Percentiles rank a stretch among this genome's conserved stretches.
Conservation (phyloP, 2,329 filamentous ascomycete genomes). For the Oidium heveae region DNA sequence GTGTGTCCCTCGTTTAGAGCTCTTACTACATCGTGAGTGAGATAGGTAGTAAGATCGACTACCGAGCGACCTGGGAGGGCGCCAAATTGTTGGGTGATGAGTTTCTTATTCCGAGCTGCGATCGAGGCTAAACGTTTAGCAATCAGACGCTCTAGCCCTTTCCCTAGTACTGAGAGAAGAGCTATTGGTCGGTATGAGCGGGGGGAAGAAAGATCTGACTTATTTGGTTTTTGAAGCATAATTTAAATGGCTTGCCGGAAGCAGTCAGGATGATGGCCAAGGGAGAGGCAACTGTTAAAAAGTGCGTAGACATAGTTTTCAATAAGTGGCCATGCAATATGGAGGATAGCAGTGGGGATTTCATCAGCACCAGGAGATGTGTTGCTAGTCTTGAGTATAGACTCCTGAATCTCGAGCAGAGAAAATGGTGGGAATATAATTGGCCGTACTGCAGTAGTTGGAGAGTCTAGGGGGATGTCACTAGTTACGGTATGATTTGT, state of each 20-base stretch:
- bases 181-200: background rate
- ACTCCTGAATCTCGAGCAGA: background rate
- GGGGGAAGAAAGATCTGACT: background rate
- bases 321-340: no score
- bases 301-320: no score
- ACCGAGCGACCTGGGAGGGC: background rate
- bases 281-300: no score
- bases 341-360: no score
- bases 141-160: no score
- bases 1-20: no score
- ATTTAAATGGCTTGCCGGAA: no score
- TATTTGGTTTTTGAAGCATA: background rate
- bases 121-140: background rate
- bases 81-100: background rate
- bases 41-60: background rate
- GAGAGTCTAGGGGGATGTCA: no score
- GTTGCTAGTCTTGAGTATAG: no score
- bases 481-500: no score
- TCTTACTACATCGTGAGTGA: background rate
- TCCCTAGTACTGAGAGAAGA: background rate
- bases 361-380: no score
- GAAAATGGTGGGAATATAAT: background rate
- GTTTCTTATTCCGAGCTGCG: background rate
- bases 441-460: background rate
- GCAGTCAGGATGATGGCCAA: no score